Base-by-base conservation (phyloP, 176 grass and related monocot species). In the Leersia perrieri region DNA sequence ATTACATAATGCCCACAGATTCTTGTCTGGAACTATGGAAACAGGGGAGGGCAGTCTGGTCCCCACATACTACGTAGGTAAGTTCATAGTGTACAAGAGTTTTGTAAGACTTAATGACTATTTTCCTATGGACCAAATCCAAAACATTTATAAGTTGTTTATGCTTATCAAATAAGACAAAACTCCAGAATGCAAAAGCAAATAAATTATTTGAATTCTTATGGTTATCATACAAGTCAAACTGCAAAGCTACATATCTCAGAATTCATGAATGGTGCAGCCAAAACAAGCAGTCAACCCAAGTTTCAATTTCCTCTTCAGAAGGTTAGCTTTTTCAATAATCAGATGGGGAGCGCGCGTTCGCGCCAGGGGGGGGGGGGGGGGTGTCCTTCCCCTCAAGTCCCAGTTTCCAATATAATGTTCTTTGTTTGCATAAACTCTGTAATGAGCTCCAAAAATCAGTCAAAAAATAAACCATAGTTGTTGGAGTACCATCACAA, bases 11-110 rank as follows among this genome's bases (percentile, higher is more conserved):
- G 0, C 23, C 45, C 23, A 44, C 34, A 75, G 11, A 18, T 53
- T 60, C 68, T 68, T 74, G 60, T 73, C 28, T 14, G 16, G 40
- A 84, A 66, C 6, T 44, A 68, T 33, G 72, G 23, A 79, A 2
- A 84, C 23, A 45, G 2, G 49, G 29, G 7, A 58, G 33, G 6
- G 35, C 14, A 4, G 30, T 23, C 20, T 67, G 25, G 11, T 35
- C 30, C 51, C 15, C 33, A 4, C 15, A 87, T 41, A 64, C 32
- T 60, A 82, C 14, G 65, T 31, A 82, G 20, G 65, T 31, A 29
- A 22, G 9, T 39, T 40, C 7, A 33, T 71, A 45, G 34, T 26
- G 13, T 68, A 60, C 26, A 58, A 0, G 4, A 51, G 13, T 20
- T 18, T 27, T 62, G 26, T 38, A 68, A 68, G 5, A 7, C 3